Evolutionary conservation across 2,329 filamentous ascomycete species (phyloP), one percentile per base, ranked within the genome.

Genomic region (Colletotrichum horii): DNA sequence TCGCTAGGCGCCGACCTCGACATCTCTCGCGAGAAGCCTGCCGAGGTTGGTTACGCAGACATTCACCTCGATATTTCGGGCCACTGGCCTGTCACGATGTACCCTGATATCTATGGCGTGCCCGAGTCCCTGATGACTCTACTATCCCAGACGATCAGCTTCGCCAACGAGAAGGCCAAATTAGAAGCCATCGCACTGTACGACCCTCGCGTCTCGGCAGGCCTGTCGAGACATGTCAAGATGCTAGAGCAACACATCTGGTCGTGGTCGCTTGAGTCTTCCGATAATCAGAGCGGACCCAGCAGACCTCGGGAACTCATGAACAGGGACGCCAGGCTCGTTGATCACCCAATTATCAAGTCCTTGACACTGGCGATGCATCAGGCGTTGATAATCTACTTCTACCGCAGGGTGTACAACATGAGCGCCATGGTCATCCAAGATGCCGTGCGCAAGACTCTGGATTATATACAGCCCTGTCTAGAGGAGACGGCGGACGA

Each of bases 41-140:
- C 82, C 15, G 85, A 87, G 6, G 78, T 85, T 60, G 86, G 85
- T 0, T 86, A 87, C 56, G 86, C 85, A 28, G 86, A 88, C 32
- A 83, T 88, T 0, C 86, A 87, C 36, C 82, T 88, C 9, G 83
- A 87, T 65, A 74, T 82, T 1, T 84, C 86, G 14, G 86, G 85
- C 0, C 78, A 80, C 0, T 87, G 84, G 81, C 81, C 83, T 1
- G 80, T 82, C 1, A 87, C 86, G 0, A 79, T 88, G 0, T 88
- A 87, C 28, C 85, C 85, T 0, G 83, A 86, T 26, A 87, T 88
- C 3, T 88, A 86, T 28, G 86, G 86, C 0, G 81, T 88, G 8
- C 86, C 86, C 0, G 86, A 88, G 62, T 80, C 83, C 0, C 82
- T 84, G 26, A 78, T 88, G 72, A 82, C 84, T 1, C 80, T 87